Base-by-base conservation (phyloP, 768 basidiomycete genomes). In the Collybia mongolica region DNA sequence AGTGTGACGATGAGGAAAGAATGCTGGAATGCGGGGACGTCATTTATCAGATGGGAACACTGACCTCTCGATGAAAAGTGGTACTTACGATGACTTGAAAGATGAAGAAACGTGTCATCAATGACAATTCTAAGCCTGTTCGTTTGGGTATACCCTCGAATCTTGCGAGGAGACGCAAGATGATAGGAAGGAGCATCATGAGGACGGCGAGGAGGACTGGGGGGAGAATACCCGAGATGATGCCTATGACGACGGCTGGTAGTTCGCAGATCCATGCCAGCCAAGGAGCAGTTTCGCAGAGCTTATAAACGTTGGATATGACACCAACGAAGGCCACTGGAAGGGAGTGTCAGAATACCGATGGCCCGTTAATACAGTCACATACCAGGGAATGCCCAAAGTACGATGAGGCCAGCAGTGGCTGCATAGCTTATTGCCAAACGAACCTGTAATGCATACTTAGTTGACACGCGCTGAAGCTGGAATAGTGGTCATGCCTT, bases 1-100 rank as follows among this genome's bases (percentile, higher is more conserved):
- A 98, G 65, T 0, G 94, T 90, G 28, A 97, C 84, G 59, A 97
- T 82, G 39, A 98, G 72, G 82, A 98, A 99, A 2, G 91, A 92
- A 69, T 98, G 90, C 89, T 97, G 69, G 18, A 32, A 39, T 41
- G 12, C 35, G 46, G 6, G 19, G 5, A 8, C 18, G 36, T 11
- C 11, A 28, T 29, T 20, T n/a, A n/a, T n/a, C n/a, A 37, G 2
- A n/a, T 9, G 44, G 32, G 12, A 20, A 32, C 0, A 23, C 8
- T 6, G 24, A 15, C 1, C 7, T 2, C 24, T 29, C 17, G 42
- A 23, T 54, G 19, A 14, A 26, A 17, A 54, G 23, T 19, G 39
- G 29, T 3, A 82, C 91, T 55, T 68, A 95, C 92, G 46, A 97
- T 71, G 43, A 95, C 90, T 72, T 90, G 88, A 78, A 97, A 97